phyloP scores from a whole-genome alignment of 1,284 basidiomycete species.

The Microstroma glucosiphilum region DNA sequence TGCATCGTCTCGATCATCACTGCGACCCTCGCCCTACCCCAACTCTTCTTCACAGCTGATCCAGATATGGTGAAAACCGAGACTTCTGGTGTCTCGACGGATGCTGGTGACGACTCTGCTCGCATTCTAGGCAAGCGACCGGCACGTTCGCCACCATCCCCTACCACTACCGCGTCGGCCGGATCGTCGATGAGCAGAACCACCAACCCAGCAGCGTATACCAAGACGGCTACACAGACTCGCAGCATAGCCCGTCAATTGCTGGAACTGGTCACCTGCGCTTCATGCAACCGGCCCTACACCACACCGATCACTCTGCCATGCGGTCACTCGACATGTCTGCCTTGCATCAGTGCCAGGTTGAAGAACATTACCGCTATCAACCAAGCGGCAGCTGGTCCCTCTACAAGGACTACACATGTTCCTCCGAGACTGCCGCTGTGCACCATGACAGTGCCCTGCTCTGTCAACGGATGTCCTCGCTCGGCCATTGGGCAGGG shows the following conservation, averaged over 20 bases:
- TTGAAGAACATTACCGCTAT: too few relatives aligned
- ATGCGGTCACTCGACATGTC: constrained; percentile 39
- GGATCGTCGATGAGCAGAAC: too few relatives aligned
- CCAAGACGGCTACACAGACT: background rate
- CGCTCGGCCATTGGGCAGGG: constrained; percentile 39
- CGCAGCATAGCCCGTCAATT: constrained; percentile 9
- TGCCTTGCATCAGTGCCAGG: constrained; percentile 24
- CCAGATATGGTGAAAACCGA: too few relatives aligned
- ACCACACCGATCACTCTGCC: constrained; percentile 37
- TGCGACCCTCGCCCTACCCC: too few relatives aligned
- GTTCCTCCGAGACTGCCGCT: constrained; percentile 39
- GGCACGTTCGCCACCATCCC: too few relatives aligned
- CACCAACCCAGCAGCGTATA: too few relatives aligned
- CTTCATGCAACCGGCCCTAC: constrained; percentile 25
- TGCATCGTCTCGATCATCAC: too few relatives aligned
- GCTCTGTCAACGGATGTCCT: constrained; percentile 29
- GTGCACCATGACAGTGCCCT: constrained; percentile 32
- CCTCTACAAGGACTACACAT: constrained; percentile 19
- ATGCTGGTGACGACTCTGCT: too few relatives aligned
- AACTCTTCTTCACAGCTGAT: too few relatives aligned
- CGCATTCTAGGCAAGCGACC: too few relatives aligned
- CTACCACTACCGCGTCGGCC: too few relatives aligned
- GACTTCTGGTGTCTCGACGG: too few relatives aligned
- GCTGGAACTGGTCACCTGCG: constrained; percentile 24
- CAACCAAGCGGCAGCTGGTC: constrained; percentile 14